Evolutionary conservation across 2,329 filamentous ascomycete species (phyloP), one percentile per base, ranked within the genome.

Genomic region (Tolypocladium paradoxum): DNA sequence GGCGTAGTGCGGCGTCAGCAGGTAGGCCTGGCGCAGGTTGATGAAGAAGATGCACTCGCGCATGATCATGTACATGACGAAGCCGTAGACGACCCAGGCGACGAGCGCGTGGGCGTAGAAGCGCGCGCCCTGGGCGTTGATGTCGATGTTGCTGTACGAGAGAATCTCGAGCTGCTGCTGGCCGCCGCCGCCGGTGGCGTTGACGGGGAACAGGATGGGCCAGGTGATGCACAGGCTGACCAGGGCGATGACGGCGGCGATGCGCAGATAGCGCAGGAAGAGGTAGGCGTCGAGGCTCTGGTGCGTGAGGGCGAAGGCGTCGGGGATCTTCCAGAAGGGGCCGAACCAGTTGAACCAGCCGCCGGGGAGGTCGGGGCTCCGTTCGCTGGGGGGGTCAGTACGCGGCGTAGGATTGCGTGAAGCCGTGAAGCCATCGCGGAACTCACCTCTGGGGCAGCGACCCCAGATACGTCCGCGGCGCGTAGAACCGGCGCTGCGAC

Each of bases 41-140:
- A 96, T 88, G 69, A 90, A 95, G 78, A 86, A 97, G 62, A 99
- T 85, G 65, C 85, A 85, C 70, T 99, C 93, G 56, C 93, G 83
- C 33, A 89, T 89, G 52, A 99, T 83, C 63, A 90, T 88, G 70
- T 90, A 92, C 69, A 96, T 84, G 55, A 99, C 78, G 67, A 97
- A 96, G 53, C 82, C 74, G 61, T 96, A 90, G 65, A 91, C 96
- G 51, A 89, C 70, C 80, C 88, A 96, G 0, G 85, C 88, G 34
- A 93, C 76, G 46, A 87, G 76, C n/a, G 82, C 80, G 66, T 96
- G 90, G 0, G 89, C 92, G 64, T 87, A 96, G 64, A 87, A 85
- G 57, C 81, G 81, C 60, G 79, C 80, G 54, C 79, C 78, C 52
- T 81, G 69, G n/a, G 76, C 74, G 33, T 77, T 69, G 53, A 81